Percentiles rank a stretch among this genome's conserved stretches.
Evolutionary conservation across 2,329 filamentous ascomycete species (phyloP).

Genomic region (Zymoseptoria brevis): DNA sequence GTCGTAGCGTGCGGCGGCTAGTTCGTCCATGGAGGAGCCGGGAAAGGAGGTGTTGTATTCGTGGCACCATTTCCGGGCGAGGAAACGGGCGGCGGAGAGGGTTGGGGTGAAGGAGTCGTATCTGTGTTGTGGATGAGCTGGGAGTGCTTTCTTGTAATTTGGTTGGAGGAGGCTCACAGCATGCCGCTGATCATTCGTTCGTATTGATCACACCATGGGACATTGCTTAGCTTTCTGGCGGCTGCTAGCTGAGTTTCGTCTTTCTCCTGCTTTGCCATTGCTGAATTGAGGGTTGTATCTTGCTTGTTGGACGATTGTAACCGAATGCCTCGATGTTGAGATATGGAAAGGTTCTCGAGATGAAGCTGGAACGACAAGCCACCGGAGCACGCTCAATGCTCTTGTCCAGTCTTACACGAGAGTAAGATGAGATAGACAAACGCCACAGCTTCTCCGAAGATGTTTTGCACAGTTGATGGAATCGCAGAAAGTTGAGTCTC

Average conservation of each 20-base stretch:
- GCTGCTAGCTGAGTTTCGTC: conserved; percentile 37
- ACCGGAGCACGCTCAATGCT: not conserved
- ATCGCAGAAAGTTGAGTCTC: not conserved
- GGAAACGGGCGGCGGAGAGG: conserved; percentile 45
- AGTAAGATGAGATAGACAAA: not conserved
- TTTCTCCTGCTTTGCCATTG: conserved; percentile 32
- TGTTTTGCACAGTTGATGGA: not conserved
- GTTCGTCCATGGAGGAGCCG: conserved; percentile 4
- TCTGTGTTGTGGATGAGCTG: not conserved
- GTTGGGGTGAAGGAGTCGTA: conserved; percentile 44
- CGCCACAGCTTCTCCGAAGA: not conserved
- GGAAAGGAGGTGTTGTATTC: conserved; percentile 53
- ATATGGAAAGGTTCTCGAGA: not conserved
- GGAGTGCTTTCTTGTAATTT: not conserved
- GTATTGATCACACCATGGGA: conserved; percentile 53
- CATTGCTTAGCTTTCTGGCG: conserved; percentile 43
- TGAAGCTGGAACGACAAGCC: not conserved
- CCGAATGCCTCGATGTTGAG: not conserved
- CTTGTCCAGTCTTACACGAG: not conserved
- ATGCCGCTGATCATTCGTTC: conserved; percentile 59
- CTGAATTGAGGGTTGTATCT: not conserved
- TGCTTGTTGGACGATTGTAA: not conserved
- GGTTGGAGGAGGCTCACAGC: conserved; percentile 31
- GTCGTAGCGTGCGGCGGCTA: not conserved
- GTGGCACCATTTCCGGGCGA: conserved; percentile 48